These are phyloP conservation scores for Metschnikowia sp. DNA, from an alignment of 805 yeast genomes.

Conservation along the genomic window DNA sequence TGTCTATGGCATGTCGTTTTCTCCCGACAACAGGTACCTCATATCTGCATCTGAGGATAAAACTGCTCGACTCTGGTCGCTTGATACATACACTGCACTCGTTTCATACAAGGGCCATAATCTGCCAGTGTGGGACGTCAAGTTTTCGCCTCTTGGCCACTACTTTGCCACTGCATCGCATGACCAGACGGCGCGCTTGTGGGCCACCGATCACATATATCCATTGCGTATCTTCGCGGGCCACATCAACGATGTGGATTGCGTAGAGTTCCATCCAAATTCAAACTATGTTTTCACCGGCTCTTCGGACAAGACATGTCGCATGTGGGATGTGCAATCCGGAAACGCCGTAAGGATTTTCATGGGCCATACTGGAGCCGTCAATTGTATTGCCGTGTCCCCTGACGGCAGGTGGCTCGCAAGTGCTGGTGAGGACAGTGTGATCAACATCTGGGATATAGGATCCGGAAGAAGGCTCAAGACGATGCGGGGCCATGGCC, in stretches of 20 bases:
- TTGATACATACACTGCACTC: conserved; percentile 83
- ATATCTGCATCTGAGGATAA: conserved; percentile 87
- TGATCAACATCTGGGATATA: conserved; percentile 88
- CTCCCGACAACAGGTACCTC: conserved; percentile 83
- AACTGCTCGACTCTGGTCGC: conserved; percentile 89
- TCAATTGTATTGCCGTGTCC: conserved; percentile 80
- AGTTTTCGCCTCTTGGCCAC: conserved; percentile 92
- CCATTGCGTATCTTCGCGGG: conserved; percentile 97
- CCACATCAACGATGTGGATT: conserved; percentile 92
- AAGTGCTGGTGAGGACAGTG: conserved; percentile 89
- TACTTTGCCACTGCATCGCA: conserved; percentile 98
- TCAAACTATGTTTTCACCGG: conserved; percentile 94
- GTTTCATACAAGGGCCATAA: conserved; percentile 96
- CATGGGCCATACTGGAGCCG: conserved; percentile 88
- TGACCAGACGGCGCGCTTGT: conserved; percentile 94
- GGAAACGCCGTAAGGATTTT: conserved; percentile 91
- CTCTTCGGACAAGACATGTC: conserved; percentile 87
- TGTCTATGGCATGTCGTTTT: conserved; percentile 83
- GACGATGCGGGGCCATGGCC: conserved; percentile 93
- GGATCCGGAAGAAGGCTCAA: conserved; percentile 87
- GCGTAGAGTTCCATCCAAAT: conserved; percentile 94
- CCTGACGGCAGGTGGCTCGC: conserved; percentile 98
- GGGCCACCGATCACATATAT: conserved; percentile 98
- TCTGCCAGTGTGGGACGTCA: conserved; percentile 97
- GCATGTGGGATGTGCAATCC: conserved; percentile 95